These are phyloP conservation scores for Pelargonium nanum DNA, from an alignment of 345 rosid genomes.

Conservation along the genomic window DNA sequence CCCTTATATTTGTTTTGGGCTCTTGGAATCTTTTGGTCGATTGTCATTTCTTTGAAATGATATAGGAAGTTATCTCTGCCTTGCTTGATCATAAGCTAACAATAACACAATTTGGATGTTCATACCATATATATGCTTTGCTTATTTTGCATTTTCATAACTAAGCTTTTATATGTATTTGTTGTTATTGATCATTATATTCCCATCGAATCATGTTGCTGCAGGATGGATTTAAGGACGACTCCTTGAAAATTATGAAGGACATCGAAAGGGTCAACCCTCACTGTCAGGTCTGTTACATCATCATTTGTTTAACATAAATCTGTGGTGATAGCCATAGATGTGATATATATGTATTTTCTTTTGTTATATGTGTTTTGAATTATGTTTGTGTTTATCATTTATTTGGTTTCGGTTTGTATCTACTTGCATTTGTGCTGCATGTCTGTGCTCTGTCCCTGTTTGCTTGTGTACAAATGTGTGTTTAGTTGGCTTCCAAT, in stretches of 20 bases:
- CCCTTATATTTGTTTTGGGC: too few relatives aligned
- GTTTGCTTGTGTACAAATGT: not conserved
- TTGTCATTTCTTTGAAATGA: too few relatives aligned
- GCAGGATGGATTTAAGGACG: conserved; percentile 93
- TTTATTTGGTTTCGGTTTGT: not conserved
- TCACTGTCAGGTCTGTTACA: conserved; percentile 57
- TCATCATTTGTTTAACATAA: not conserved
- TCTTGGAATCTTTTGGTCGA: not conserved
- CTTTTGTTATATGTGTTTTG: too few relatives aligned
- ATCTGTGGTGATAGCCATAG: conserved; percentile 6
- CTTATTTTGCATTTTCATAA: not conserved
- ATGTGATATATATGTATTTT: too few relatives aligned
- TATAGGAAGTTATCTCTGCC: not conserved
- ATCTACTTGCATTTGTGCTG: too few relatives aligned
- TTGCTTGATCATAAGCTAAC: not conserved
- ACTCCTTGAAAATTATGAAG: conserved; percentile 80
- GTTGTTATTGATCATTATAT: not conserved
- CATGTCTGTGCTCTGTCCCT: not conserved
- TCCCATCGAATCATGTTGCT: conserved; percentile 11
- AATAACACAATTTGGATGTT: too few relatives aligned
- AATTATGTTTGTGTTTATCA: not conserved
- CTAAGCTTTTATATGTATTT: conserved; percentile 1
- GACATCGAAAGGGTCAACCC: conserved; percentile 47
- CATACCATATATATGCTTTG: not conserved
- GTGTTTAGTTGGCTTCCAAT: not conserved